Evolutionary conservation across 2,329 filamentous ascomycete genomes (phyloP), one percentile per base, ranked within the genome.

Genomic region (Sarocladium brachiariae): DNA sequence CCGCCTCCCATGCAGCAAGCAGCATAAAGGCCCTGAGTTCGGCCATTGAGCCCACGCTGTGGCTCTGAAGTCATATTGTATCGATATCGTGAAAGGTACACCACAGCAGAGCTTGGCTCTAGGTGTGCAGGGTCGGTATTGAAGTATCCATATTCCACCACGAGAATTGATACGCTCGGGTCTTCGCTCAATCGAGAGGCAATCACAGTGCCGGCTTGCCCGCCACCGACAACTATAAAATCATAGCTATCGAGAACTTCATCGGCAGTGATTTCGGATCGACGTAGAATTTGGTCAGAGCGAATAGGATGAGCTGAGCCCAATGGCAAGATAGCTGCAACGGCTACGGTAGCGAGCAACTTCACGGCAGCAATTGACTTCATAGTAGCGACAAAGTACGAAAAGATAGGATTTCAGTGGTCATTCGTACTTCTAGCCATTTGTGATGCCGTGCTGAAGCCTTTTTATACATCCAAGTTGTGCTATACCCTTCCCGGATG

Each of bases 71-170:
- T 58, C 51, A 58, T 53, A 25, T 54, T 41, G 48, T 55, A 57
- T 14, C 43, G 31, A 16, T 47, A 47, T 3, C 43, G 43, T 9
- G 43, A 19, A 3, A 47, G 43, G 16, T 47, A 47, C n/a, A 11
- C 13, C 16, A 23, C 25, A 9, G 43, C 43, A 4, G 43, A 47
- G 25, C 43, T 21, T 23, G 43, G 43, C 25, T 47, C 43, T 21
- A 47, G 43, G 6, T 25, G 19, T 11, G 43, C 43, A 3, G 43
- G 43, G 16, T 57, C 51, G 2, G 53, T 59, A 14, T 59, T 51
- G 23, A 64, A 59, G 37, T 64, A 61, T 3, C 63, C 62, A 18
- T 64, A 62, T 18, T 62, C 62, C 16, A 63, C 52, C 0, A 63
- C 60, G 9, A 64, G 48, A 0, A 63, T 53, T 23, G 55, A 58